Evolutionary conservation across 164 flowering plant species (phyloP).

Genomic region (Annona squamosa): DNA sequence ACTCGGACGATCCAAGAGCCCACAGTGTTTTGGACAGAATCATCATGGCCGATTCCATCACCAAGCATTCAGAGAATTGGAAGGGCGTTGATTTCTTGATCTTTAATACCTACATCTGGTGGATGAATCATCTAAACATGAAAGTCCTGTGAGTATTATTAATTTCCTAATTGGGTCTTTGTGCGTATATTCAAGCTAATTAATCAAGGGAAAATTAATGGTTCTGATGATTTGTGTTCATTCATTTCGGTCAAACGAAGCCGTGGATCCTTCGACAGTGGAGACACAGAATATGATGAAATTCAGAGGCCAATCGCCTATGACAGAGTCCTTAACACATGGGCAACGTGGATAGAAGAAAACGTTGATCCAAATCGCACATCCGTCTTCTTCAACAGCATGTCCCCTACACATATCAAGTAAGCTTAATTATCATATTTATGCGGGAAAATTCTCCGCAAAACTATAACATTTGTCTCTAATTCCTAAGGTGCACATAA

Average conservation of each 20-base stretch:
- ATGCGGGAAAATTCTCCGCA: too few species aligned
- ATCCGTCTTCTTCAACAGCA: too few species aligned
- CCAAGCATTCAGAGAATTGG: conserved; percentile 74
- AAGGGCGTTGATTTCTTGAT: conserved; percentile 66
- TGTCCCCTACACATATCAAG: too few species aligned
- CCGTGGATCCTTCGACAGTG: conserved; percentile 46
- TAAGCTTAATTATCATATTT: too few species aligned
- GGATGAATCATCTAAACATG: conserved; percentile 72
- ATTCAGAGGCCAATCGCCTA: conserved; percentile 48
- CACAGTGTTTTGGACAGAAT: conserved; percentile 66
- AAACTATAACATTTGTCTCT: too few species aligned
- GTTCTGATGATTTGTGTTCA: too few species aligned
- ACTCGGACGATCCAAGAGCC: conserved; percentile 49
- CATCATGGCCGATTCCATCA: conserved; percentile 60
- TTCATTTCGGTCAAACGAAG: conserved; percentile 30
- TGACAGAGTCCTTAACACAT: too few species aligned
- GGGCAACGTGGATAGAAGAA: too few species aligned
- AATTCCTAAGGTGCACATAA: too few species aligned
- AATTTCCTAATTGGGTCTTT: not conserved
- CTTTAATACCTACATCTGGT: conserved; percentile 93
- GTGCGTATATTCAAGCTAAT: not conserved
- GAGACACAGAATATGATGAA: conserved; percentile 31
- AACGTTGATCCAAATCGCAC: too few species aligned
- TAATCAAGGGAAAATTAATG: too few species aligned
- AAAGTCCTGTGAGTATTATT: conserved; percentile 57